These are phyloP conservation scores for Xylaria sp. DNA, from an alignment of 2,329 filamentous ascomycete species.

Conservation along the genomic window DNA sequence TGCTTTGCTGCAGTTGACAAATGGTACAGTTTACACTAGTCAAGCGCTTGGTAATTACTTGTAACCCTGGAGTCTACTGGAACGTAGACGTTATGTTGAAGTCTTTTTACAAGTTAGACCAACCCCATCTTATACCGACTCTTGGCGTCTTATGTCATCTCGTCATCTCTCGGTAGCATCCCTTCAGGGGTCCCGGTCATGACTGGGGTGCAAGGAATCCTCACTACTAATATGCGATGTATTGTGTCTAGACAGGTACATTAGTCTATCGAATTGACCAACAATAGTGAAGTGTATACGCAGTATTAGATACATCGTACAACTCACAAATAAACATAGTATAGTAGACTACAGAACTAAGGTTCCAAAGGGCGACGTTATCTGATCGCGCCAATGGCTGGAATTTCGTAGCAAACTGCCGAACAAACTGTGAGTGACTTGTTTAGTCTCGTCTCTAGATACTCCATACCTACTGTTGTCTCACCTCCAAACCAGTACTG, in stretches of 20 bases:
- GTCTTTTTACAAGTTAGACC: slow-evolving; percentile 2
- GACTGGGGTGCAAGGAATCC: neutral
- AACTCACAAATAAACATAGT: neutral
- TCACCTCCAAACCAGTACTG: slow-evolving; percentile 25
- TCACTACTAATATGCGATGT: neutral
- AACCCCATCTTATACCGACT: slow-evolving; percentile 4
- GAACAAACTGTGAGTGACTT: too few relatives aligned
- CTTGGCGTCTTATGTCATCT: slow-evolving; percentile 34
- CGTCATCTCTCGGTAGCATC: slow-evolving; percentile 32
- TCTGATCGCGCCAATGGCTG: neutral
- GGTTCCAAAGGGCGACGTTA: neutral
- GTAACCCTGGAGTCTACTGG: neutral
- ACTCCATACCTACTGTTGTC: neutral
- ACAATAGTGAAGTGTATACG: too few relatives aligned
- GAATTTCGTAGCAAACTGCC: neutral
- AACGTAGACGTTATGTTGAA: neutral
- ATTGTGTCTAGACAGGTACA: neutral
- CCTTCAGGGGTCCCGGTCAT: slow-evolving; percentile 11
- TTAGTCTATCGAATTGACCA: too few relatives aligned
- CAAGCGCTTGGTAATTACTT: neutral
- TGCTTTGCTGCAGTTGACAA: neutral
- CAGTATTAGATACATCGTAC: too few relatives aligned
- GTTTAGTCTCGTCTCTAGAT: slow-evolving; percentile 24
- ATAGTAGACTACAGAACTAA: neutral
- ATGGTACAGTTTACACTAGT: neutral